Evolutionary conservation across 2,329 filamentous ascomycete genomes (phyloP).

Genomic region (Fusarium vanettenii): DNA sequence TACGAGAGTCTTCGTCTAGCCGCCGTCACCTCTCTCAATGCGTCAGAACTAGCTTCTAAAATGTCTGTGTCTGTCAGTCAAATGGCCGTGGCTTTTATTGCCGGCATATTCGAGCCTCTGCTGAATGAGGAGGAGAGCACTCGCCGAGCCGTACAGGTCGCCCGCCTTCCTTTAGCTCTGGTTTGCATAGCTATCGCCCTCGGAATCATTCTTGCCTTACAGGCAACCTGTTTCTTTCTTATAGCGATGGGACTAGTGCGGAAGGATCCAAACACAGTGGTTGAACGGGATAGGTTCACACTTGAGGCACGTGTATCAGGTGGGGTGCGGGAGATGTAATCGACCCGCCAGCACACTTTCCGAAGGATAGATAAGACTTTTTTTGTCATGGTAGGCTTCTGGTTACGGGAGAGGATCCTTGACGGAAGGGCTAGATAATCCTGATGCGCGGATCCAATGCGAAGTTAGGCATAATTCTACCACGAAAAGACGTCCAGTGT

Average conservation of each 20-base stretch:
- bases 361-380: not conserved
- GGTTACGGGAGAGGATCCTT: not conserved
- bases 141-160: not conserved
- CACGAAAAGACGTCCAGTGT: not conserved
- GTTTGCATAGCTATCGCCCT: not conserved
- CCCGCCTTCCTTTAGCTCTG: not conserved
- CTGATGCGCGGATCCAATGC: not conserved
- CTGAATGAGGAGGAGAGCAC: not conserved
- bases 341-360: not conserved
- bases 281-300: not conserved
- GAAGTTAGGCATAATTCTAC: not conserved
- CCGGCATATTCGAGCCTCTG: not conserved
- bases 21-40: not conserved
- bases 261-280: not conserved
- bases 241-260: not conserved
- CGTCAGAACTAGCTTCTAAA: not conserved
- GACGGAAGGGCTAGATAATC: not conserved
- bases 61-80: not conserved
- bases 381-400: not conserved
- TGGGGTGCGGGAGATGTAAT: not conserved
- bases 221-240: not conserved
- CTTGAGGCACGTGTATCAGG: not conserved
- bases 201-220: not conserved
- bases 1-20: not conserved
- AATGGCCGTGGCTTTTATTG: not conserved